Conservation (phyloP, 2,329 filamentous ascomycete species). For the Ilyonectria sp. region DNA sequence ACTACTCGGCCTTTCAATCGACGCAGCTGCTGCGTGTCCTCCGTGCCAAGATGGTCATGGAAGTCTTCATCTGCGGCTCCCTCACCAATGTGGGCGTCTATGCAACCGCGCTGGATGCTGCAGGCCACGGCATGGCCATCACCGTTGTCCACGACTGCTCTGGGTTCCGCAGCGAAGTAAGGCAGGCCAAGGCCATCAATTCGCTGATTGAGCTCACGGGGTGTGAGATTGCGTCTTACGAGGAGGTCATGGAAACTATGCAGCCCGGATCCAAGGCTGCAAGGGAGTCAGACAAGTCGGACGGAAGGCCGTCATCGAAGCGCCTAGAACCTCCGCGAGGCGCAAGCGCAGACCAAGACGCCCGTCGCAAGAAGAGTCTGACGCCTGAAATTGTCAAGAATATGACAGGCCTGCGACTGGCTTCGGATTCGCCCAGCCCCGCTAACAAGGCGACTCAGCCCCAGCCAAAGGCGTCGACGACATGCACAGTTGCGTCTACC, state of each 20-base stretch:
- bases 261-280: conserved; percentile 32
- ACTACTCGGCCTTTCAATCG: conserved; percentile 90
- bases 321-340: conserved; percentile 28
- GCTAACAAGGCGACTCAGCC: conserved; percentile 35
- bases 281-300: conserved; percentile 17
- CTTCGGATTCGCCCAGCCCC: conserved; percentile 44
- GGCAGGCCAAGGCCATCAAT: conserved; percentile 80
- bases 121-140: conserved; percentile 88
- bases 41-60: conserved; percentile 88
- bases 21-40: conserved; percentile 82
- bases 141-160: conserved; percentile 91
- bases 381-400: conserved; percentile 51
- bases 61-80: conserved; percentile 90
- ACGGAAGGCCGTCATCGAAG: conserved; percentile 28
- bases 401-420: conserved; percentile 52
- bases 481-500: conserved; percentile 36
- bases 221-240: conserved; percentile 74
- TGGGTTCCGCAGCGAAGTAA: conserved; percentile 79
- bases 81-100: conserved; percentile 91
- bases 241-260: conserved; percentile 66
- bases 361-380: conserved; percentile 41
- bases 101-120: conserved; percentile 92
- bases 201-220: conserved; percentile 83
- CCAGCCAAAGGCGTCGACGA: conserved; percentile 40
- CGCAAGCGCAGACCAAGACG: conserved; percentile 24